Base-by-base conservation (phyloP, 2,329 filamentous ascomycete genomes). In the Coniochaeta ligniaria region DNA sequence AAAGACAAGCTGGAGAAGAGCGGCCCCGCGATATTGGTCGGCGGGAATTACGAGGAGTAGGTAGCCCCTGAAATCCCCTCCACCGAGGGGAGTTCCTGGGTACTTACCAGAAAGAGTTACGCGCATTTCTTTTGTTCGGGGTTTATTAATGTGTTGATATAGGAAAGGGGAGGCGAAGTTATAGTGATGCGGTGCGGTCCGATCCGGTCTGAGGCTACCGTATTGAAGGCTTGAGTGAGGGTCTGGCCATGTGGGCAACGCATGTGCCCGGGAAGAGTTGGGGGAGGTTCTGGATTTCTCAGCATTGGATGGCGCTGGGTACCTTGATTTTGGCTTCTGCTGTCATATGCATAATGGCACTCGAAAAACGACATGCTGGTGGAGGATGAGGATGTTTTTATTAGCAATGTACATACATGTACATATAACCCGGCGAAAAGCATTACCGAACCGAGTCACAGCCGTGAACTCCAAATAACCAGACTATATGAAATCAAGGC, bases 1-100 rank as follows among this genome's bases (percentile, higher is more conserved):
- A 91, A 87, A 77, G 84, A 87, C 63, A 87, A 85, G 75, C 76
- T 93, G 65, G 90, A 93, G 77, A 80, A 76, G 70, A 88, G 84
- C 70, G 81, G 78, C 59, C 83, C 85, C 63, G 72, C 83, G 20
- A 77, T 84, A 43, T 75, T 89, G 55, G 78, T 80, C 20, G 86
- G 83, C 57, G 84, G 82, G 63, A 83, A 81, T 63, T 92, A 84
- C 70, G 88, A 91, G 71, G 89, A 92, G 71, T 88, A 80, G 57
- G 33, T 57, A 4, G 28, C 47, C 47, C 26, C 24, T 7, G 24
- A n/a, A 52, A 52, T 3, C 12, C 22, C 47, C 9, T n/a, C 22
- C 47, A 11, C n/a, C 45, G 45, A 17, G 24, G 26, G 17, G 43
- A 12, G 24, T 52, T 52, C 24, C 26, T 31, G 22, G 47, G 47